A percentile compares a stretch with the other conserved stretches of the same genome.
phyloP scores from a whole-genome alignment of 306 rosid genomes.

The Dalbergia oliveri region DNA sequence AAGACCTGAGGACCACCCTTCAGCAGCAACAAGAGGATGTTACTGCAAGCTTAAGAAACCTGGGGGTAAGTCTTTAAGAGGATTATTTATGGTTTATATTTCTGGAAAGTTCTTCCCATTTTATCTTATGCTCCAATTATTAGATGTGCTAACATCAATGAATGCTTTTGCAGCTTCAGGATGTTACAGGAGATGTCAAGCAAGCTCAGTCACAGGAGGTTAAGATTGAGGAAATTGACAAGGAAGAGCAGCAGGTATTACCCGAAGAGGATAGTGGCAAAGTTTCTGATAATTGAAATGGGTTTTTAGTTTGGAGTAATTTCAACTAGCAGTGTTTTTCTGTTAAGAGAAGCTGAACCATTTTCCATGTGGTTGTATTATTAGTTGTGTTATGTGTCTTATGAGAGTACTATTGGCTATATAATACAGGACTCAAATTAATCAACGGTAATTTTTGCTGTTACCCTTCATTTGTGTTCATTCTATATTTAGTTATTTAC shows the following conservation, averaged over 20 bases:
- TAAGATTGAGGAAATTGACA: slow-evolving; percentile 51
- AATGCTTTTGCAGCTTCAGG: slow-evolving; percentile 71
- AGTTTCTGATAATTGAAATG: slow-evolving; percentile 54
- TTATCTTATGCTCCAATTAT: neutral
- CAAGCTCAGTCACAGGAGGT: slow-evolving; percentile 51
- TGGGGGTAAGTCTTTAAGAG: slow-evolving; percentile 34
- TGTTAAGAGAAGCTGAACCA: slow-evolving; percentile 26
- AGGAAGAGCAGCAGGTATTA: slow-evolving; percentile 52
- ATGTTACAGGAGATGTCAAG: slow-evolving; percentile 56
- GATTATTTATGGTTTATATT: neutral
- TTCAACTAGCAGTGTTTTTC: slow-evolving; percentile 40
- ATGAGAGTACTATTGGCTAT: slow-evolving; percentile 39
- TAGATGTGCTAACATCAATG: neutral
- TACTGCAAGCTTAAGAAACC: slow-evolving; percentile 73
- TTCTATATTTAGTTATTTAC: neutral
- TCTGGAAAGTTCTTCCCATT: slow-evolving; percentile 3
- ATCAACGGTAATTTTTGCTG: slow-evolving; percentile 41
- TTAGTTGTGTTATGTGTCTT: slow-evolving; percentile 40
- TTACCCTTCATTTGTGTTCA: slow-evolving; percentile 13
- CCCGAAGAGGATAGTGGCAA: slow-evolving; percentile 53
- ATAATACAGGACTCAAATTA: slow-evolving; percentile 33
- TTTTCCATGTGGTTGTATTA: slow-evolving; percentile 41
- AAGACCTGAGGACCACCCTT: slow-evolving; percentile 91
- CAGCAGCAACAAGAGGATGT: slow-evolving; percentile 99
- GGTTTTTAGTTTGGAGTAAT: slow-evolving; percentile 23